Evolutionary conservation across 768 basidiomycete species (phyloP).

Genomic region (Clavulina sp.): DNA sequence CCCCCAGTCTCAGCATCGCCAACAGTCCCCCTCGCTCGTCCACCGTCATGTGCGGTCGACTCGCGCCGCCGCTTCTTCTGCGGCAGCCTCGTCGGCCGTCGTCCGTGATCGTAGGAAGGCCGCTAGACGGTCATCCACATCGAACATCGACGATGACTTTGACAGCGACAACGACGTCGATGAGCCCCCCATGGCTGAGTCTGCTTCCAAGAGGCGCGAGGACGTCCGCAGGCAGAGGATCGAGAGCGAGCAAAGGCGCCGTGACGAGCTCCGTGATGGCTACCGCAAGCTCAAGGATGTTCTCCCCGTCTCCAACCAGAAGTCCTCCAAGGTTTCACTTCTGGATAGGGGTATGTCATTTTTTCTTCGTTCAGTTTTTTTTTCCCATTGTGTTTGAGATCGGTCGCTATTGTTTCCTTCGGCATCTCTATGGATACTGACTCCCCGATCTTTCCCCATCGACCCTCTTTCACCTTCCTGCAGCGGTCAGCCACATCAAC

Average conservation of each 20-base stretch:
- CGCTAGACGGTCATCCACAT: not conserved
- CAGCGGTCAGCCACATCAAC: slow-evolving; percentile 72
- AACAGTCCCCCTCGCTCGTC: slow-evolving; percentile 3
- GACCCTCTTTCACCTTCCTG: slow-evolving; percentile 9
- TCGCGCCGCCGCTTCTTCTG: not conserved
- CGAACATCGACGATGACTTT: slow-evolving; percentile 21
- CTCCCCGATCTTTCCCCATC: slow-evolving; percentile 1
- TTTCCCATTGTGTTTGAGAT: not conserved
- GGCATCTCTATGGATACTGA: not conserved
- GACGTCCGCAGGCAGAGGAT: slow-evolving; percentile 84
- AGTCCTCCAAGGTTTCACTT: slow-evolving; percentile 80
- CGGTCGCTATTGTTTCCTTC: not conserved
- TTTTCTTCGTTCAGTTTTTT: slow-evolving; percentile 3
- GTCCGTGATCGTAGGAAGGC: not conserved
- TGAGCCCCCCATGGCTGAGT: slow-evolving; percentile 29
- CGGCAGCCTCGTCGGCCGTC: not conserved
- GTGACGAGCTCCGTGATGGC: slow-evolving; percentile 84
- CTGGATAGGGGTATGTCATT: slow-evolving; percentile 58
- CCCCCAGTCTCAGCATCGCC: slow-evolving; percentile 7
- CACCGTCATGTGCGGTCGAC: not conserved
- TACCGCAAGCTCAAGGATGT: slow-evolving; percentile 82
- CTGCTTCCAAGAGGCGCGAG: slow-evolving; percentile 42
- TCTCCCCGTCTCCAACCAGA: slow-evolving; percentile 79
- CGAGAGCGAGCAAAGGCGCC: slow-evolving; percentile 81
- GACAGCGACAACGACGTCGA: slow-evolving; percentile 63